These are phyloP conservation scores for Metarhizium sp. DNA, from an alignment of 2,329 filamentous ascomycete species.

Conservation along the genomic window DNA sequence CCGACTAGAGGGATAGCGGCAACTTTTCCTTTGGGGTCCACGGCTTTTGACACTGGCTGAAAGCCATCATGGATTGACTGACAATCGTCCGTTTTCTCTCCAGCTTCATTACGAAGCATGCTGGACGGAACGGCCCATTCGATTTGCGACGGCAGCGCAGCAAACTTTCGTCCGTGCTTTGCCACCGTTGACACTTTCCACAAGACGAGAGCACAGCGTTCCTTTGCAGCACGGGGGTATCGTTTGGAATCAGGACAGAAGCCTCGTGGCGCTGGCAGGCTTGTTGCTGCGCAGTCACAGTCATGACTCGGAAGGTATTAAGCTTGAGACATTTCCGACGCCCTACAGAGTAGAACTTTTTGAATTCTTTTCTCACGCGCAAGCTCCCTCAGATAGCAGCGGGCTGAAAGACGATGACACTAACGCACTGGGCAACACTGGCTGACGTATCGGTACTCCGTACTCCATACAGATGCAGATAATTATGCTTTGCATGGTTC, in stretches of 20 bases:
- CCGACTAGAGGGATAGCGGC: background rate
- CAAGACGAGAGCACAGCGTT: no score
- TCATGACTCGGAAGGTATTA: background rate
- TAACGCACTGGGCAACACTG: background rate
- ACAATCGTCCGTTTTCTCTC: no score
- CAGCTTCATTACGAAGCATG: no score
- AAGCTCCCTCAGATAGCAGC: no score
- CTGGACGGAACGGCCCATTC: background rate
- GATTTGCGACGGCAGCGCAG: background rate
- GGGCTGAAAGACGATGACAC: background rate
- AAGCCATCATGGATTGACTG: no score
- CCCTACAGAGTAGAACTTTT: no score
- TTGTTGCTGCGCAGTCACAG: background rate
- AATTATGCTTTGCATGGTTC: background rate
- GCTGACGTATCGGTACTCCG: background rate
- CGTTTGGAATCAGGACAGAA: background rate
- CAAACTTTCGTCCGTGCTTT: background rate
- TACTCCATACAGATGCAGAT: background rate
- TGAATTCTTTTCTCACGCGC: no score
- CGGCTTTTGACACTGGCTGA: no score
- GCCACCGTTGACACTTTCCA: background rate
- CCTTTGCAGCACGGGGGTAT: no score
- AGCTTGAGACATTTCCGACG: background rate
- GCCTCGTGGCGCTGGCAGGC: background rate
- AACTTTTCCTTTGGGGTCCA: no score